Evolutionary conservation across 768 basidiomycete species (phyloP).

Genomic region (Agrocybe pediades): DNA sequence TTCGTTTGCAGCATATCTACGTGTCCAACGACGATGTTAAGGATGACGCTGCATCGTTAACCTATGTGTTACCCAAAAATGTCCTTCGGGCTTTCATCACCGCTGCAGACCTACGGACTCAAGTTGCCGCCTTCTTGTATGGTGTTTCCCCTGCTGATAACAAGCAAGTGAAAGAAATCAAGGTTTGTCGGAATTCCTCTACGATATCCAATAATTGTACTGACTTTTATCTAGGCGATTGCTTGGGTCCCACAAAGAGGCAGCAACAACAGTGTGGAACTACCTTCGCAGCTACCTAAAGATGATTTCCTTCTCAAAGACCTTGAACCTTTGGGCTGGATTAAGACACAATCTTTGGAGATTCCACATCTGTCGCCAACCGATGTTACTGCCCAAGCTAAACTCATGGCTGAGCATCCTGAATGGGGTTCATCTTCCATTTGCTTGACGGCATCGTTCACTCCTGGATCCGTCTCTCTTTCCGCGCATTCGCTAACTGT

Average conservation of each 20-base stretch:
- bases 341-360: slow-evolving; percentile 95
- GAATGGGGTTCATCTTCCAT: slow-evolving; percentile 95
- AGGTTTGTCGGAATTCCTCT: slow-evolving; percentile 37
- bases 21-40: slow-evolving; percentile 99
- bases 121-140: slow-evolving; percentile 93
- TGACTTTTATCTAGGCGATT: slow-evolving; percentile 53
- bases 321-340: slow-evolving; percentile 92
- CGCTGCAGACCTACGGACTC: slow-evolving; percentile 92
- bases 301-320: slow-evolving; percentile 96
- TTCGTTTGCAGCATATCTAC: slow-evolving; percentile 97
- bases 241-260: slow-evolving; percentile 99
- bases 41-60: slow-evolving; percentile 93
- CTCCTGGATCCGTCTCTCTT: slow-evolving; percentile 95
- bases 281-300: slow-evolving; percentile 87
- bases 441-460: slow-evolving; percentile 94
- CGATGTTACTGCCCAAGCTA: slow-evolving; percentile 93
- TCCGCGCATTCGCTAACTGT: slow-evolving; percentile 91
- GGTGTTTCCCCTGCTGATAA: slow-evolving; percentile 94
- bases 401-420: slow-evolving; percentile 94
- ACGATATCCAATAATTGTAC: neutral
- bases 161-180: slow-evolving; percentile 98
- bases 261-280: slow-evolving; percentile 91
- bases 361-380: slow-evolving; percentile 89
- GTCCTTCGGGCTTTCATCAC: slow-evolving; percentile 91
- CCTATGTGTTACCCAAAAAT: slow-evolving; percentile 97